Base-by-base conservation (phyloP, 441 rosid species). In the Croton setiger region DNA sequence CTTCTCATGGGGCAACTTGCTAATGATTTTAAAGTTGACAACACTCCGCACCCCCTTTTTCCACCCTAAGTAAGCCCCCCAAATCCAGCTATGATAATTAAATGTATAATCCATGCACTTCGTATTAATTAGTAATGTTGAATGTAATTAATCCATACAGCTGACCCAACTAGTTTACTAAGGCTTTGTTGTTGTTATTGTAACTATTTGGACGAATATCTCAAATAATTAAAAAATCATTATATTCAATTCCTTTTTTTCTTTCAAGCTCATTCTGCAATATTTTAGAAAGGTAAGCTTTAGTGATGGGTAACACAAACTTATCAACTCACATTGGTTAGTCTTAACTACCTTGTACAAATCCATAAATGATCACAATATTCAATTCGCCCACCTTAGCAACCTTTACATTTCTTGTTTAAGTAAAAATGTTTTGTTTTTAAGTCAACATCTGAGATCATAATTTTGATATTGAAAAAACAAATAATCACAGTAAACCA, bases 331-430 rank as follows among this genome's bases (percentile, higher is more conserved):
- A 48, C 49, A 36, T 35, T 36, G 13, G 23, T 21, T 53, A 14
- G 36, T 12, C 43, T 5, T 8, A 4, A 39, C 43, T 39, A 39
- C 4, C 43, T 39, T 39, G 43, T 39, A 39, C 43, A 39, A 8
- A 39, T 8, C 20, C 14, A 15, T 11, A 66, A n/a, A 48, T 10
- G 27, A 45, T 55, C 7, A 13, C 57, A 39, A 2, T 8, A 35
- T 49, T 21, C 47, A 21, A 4, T 51, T 44, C 27, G 62, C 12
- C 27, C 53, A 43, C 51, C 70, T 4, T 43, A 10, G 52, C 35
- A 65, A 67, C 53, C 17, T 21, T 23, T 43, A 43, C 23, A 67
- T 47, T 41, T 60, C 65, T 60, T 60, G 64, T 20, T 36, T 5
- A 13, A 60, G 64, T 60, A 48, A 58, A n/a, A 17, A 61, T 41